phyloP scores from a whole-genome alignment of 129 eudicot genomes.

The Ambrosia artemisiifolia region DNA sequence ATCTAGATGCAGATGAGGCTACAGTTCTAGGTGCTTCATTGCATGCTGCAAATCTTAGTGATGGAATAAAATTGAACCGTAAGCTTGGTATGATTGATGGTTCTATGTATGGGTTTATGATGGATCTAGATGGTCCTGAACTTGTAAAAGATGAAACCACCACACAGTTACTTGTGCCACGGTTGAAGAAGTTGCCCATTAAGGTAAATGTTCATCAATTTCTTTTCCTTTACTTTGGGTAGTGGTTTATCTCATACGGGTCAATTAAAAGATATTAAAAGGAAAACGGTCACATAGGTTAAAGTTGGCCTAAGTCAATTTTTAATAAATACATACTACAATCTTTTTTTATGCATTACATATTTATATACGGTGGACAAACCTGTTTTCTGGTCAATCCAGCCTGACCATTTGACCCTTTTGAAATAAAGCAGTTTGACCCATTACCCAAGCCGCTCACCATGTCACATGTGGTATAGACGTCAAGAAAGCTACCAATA shows the following conservation, averaged over 20 bases:
- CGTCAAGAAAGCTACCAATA: background rate
- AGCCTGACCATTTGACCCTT: background rate
- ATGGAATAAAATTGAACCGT: conserved; percentile 95
- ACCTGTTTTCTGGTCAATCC: background rate
- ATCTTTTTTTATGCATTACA: background rate
- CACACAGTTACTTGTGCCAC: conserved; percentile 70
- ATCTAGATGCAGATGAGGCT: conserved; percentile 97
- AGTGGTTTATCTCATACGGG: background rate
- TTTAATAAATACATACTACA: background rate
- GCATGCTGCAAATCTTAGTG: conserved; percentile 97
- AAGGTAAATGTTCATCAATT: conserved; percentile 55
- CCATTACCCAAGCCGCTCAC: background rate
- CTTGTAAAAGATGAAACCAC: conserved; percentile 87
- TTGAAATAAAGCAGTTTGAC: background rate
- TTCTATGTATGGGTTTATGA: conserved; percentile 74
- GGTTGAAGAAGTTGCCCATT: conserved; percentile 84
- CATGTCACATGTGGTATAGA: background rate
- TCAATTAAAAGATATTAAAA: background rate
- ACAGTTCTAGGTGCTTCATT: conserved; percentile 91
- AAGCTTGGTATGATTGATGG: conserved; percentile 98
- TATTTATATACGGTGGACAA: background rate
- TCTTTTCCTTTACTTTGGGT: background rate
- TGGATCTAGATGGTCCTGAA: conserved; percentile 76
- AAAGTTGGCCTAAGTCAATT: background rate
- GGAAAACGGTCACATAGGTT: background rate